Base-by-base conservation (phyloP, 78 protist genomes). In the Mantamonas sphyraenae region DNA sequence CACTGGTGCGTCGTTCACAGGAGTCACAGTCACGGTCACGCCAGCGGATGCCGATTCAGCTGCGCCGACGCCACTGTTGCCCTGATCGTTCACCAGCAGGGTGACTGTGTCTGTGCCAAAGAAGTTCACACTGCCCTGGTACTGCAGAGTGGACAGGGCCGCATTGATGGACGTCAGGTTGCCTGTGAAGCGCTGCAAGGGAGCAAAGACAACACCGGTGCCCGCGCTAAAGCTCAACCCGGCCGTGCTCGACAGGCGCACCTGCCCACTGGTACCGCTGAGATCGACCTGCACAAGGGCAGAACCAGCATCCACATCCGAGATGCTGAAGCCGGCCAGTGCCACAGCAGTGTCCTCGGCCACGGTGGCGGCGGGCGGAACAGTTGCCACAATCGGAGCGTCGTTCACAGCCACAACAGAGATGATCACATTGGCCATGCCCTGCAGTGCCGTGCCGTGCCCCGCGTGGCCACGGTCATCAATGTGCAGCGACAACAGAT, bases 1-100 rank as follows among this genome's bases (percentile, higher is more conserved):
- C n/a, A 38, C 34, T 1, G 66, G 66, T 50, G 38, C 40, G 66
- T 61, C 66, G 66, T 61, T 61, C 34, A 61, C 20, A 5, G 51
- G 30, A 4, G 1, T 1, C 30, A 61, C 66, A 2, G 0, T 38
- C 17, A 61, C 8, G n/a, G 5, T 10, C 22, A 42, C 47, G 22
- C 22, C 5, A 10, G 22, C 47, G 22, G 47, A 26, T 22, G 1
- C 22, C n/a, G n/a, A n/a, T n/a, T n/a, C n/a, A n/a, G n/a, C n/a
- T n/a, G 50, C 50, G 31, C 35, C 45, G 38, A 31, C 35, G 3
- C 10, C 66, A 8, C 30, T 5, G 4, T 31, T 12, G 51, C 5
- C 7, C 34, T 43, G 0, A 50, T 22, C 5, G 50, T 33, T 28
- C 1, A 30, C 45, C 33, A 24, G 34, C 3, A 16, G 39, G 19